Conservation (phyloP, 2,329 filamentous ascomycete species). For the Aspergillus sp. region DNA sequence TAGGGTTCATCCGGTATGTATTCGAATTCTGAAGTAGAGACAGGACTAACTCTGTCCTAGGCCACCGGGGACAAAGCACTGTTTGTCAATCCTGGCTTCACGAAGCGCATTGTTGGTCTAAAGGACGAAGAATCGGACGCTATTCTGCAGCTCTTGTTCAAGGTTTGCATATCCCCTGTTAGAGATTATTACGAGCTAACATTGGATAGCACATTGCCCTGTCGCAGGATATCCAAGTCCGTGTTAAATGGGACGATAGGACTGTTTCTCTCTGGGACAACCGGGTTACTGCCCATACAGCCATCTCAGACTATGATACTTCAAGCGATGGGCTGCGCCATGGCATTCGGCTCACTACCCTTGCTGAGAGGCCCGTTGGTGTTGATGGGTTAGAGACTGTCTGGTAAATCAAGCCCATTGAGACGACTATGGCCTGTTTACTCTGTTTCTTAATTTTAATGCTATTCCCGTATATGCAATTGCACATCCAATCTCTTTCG, state of each 20-base stretch:
- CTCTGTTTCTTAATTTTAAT: too few species aligned
- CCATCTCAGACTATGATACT: slow-evolving; percentile 5
- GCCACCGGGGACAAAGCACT: slow-evolving; percentile 34
- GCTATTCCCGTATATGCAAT: too few species aligned
- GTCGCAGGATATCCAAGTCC: slow-evolving; percentile 11
- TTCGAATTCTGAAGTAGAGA: background rate
- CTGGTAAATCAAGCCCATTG: background rate
- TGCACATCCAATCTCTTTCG: too few species aligned
- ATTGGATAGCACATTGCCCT: slow-evolving; percentile 1
- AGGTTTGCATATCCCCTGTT: background rate
- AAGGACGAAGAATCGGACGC: slow-evolving; percentile 11
- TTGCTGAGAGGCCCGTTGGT: slow-evolving; percentile 4
- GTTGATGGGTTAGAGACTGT: slow-evolving; percentile 8
- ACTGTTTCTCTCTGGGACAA: slow-evolving; percentile 12
- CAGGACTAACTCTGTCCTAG: background rate
- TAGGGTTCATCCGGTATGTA: slow-evolving; percentile 28
- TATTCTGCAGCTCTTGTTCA: slow-evolving; percentile 7
- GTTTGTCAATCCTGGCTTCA: slow-evolving; percentile 36
- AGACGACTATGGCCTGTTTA: too few species aligned
- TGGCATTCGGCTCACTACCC: slow-evolving; percentile 2
- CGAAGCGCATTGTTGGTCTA: slow-evolving; percentile 17
- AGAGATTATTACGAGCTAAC: background rate
- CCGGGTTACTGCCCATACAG: slow-evolving; percentile 9
- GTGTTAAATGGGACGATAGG: slow-evolving; percentile 11
- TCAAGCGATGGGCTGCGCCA: background rate